A percentile compares a stretch with the other conserved stretches of the same genome.
Evolutionary conservation across 192 early-diverging fungal species (phyloP).

Genomic region (Rhizophagus clarus): DNA sequence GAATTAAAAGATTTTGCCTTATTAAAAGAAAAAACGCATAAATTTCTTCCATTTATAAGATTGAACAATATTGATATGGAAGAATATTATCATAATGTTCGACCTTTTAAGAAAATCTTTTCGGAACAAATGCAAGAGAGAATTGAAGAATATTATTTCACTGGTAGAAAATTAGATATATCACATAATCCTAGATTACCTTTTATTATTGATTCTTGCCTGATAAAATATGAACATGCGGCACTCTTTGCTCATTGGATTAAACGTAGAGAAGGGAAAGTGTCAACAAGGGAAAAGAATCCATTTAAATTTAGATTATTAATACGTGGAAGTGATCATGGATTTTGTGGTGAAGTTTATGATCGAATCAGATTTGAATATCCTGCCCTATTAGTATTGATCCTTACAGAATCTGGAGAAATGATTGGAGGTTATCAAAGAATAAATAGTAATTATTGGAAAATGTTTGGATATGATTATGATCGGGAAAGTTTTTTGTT

Average conservation of each 20-base stretch:
- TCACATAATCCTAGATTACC: not conserved
- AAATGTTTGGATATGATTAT: conserved; percentile 2
- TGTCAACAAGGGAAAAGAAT: not conserved
- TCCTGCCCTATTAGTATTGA: not conserved
- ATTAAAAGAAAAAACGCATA: not conserved
- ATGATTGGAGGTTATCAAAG: conserved; percentile 9
- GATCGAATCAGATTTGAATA: not conserved
- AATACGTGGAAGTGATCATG: not conserved
- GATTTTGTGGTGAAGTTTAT: not conserved
- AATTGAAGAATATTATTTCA: not conserved
- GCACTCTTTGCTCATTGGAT: conserved; percentile 9
- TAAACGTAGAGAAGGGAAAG: not conserved
- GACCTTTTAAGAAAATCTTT: not conserved
- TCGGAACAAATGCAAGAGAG: not conserved
- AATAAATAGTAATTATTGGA: conserved; percentile 1
- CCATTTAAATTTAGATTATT: not conserved
- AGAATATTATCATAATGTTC: not conserved
- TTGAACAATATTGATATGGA: not conserved
- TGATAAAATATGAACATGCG: not conserved
- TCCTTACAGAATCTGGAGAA: not conserved
- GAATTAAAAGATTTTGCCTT: not conserved
- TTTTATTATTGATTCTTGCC: not conserved
- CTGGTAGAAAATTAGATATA: not conserved
- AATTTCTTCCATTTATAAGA: not conserved
- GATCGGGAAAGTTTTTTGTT: conserved; percentile 1